These are phyloP conservation scores for Naganishia kalamii DNA, from an alignment of 768 basidiomycete species.

Conservation along the genomic window DNA sequence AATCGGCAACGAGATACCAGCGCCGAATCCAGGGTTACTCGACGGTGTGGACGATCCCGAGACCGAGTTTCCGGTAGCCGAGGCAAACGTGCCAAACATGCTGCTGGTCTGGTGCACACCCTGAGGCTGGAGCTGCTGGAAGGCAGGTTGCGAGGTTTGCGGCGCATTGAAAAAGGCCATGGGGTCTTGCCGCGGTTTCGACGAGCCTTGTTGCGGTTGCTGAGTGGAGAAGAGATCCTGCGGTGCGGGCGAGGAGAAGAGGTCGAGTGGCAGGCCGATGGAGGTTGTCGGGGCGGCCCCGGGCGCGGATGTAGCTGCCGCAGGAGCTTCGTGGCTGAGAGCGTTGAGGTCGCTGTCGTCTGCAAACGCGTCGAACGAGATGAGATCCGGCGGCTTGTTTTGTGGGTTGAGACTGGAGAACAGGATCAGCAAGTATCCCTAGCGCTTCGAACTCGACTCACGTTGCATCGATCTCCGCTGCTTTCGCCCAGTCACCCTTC, in stretches of 20 bases:
- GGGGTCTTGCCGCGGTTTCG: conserved; percentile 34
- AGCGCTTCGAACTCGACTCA: conserved; percentile 29
- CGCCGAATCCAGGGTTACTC: conserved; percentile 15
- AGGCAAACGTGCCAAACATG: conserved; percentile 21
- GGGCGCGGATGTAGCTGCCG: conserved; percentile 13
- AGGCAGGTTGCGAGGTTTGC: conserved; percentile 4
- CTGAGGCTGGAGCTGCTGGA: conserved; percentile 8
- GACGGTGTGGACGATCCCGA: conserved; percentile 17
- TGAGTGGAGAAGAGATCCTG: conserved; percentile 9
- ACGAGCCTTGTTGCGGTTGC: neutral
- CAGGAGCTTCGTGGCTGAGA: conserved; percentile 26
- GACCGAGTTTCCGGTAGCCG: conserved; percentile 9
- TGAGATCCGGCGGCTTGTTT: conserved; percentile 44
- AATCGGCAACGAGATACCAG: conserved; percentile 6
- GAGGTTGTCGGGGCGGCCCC: conserved; percentile 27
- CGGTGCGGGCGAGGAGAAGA: conserved; percentile 31
- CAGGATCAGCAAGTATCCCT: neutral
- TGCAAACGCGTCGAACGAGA: conserved; percentile 48
- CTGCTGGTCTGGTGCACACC: conserved; percentile 17
- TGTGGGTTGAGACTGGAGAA: conserved; percentile 39
- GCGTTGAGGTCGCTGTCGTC: conserved; percentile 42
- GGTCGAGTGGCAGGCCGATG: conserved; percentile 44
- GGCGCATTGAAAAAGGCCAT: conserved; percentile 44
- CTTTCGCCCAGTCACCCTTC: conserved; percentile 68
- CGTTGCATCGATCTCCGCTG: conserved; percentile 48